Conservation (phyloP, 2,329 filamentous ascomycete genomes). For the Penicillium glabrum region DNA sequence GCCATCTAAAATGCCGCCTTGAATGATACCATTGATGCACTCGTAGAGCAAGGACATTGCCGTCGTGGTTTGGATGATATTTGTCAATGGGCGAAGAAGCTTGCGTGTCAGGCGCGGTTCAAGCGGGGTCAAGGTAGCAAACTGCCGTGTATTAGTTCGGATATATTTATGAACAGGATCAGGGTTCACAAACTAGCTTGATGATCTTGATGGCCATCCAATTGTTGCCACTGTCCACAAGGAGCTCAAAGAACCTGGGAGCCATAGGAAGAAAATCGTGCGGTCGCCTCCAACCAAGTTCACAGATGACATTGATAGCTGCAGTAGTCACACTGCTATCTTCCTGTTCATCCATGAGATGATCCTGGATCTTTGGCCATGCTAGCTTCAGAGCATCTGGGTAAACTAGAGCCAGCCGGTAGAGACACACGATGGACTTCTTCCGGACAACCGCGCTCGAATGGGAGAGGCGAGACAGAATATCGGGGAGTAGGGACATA, state of each 20-base stretch:
- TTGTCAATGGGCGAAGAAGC: conserved; percentile 83
- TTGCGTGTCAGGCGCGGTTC: conserved; percentile 92
- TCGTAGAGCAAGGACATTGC: conserved; percentile 99
- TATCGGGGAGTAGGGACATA: conserved; percentile 81
- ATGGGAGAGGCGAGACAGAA: conserved; percentile 83
- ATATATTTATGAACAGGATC: not conserved
- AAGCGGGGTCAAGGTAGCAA: conserved; percentile 88
- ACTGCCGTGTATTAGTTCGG: conserved; percentile 54
- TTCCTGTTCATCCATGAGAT: conserved; percentile 83
- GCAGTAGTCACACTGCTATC: conserved; percentile 92
- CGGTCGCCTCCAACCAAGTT: conserved; percentile 89
- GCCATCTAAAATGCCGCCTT: conserved; percentile 87
- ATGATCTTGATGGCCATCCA: conserved; percentile 99
- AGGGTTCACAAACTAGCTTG: conserved; percentile 68
- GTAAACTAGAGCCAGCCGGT: conserved; percentile 91
- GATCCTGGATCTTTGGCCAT: conserved; percentile 97
- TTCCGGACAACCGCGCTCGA: conserved; percentile 84
- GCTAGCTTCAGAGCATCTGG: conserved; percentile 88
- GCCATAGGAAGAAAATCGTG: conserved; percentile 92
- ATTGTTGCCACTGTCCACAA: conserved; percentile 92
- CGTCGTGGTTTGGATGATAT: conserved; percentile 88
- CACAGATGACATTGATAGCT: conserved; percentile 95
- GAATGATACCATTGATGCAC: conserved; percentile 97
- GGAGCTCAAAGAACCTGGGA: conserved; percentile 84
- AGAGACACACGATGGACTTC: conserved; percentile 93